These are phyloP conservation scores for Talaromyces verruculosus DNA, from an alignment of 2,329 filamentous ascomycete species.

Conservation along the genomic window DNA sequence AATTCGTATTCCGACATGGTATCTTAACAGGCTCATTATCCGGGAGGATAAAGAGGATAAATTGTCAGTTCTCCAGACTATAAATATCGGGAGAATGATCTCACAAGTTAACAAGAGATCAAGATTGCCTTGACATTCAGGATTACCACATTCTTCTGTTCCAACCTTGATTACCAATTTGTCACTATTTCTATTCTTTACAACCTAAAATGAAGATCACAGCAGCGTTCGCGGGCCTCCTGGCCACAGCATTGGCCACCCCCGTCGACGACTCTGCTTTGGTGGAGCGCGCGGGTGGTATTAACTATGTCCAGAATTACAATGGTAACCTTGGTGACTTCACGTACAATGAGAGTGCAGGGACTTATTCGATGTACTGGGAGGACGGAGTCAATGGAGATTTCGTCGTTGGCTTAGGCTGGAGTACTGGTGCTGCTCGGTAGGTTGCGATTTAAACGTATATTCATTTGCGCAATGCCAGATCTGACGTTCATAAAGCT, in stretches of 20 bases:
- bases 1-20: background rate
- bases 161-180: background rate
- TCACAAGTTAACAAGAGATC: background rate
- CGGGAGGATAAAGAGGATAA: background rate
- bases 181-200: background rate
- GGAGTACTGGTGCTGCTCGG: constrained; percentile 3
- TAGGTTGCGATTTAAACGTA: background rate
- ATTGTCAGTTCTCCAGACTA: background rate
- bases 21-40: background rate
- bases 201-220: background rate
- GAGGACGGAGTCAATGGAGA: constrained; percentile 1
- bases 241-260: background rate
- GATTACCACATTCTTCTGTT: background rate
- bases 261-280: background rate
- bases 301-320: background rate
- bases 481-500: background rate
- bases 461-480: background rate
- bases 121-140: background rate
- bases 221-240: background rate
- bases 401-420: background rate
- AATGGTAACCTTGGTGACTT: background rate
- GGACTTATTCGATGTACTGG: constrained; percentile 5
- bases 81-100: background rate
- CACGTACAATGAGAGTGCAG: background rate
- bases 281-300: background rate